Evolutionary conservation across 148 eudicot genomes (phyloP), one percentile per base, ranked within the genome.

Genomic region (Persicaria maculosa): DNA sequence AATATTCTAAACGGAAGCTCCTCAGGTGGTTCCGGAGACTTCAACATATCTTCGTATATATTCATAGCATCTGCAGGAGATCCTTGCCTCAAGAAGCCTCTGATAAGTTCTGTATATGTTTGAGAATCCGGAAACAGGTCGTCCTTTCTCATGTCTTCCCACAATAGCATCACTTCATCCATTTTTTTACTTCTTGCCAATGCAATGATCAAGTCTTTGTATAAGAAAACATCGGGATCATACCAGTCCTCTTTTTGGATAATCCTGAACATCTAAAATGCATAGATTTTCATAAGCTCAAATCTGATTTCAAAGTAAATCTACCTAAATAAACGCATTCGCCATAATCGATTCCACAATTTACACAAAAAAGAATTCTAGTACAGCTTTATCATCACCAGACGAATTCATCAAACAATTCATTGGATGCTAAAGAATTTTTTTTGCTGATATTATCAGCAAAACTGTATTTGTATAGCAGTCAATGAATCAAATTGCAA

Each of bases 41-140:
- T 86, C 81, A 91, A 82, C 98, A 94, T 90, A 85, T 94, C 97
- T 79, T 94, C 98, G n/a, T 85, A 94, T 64, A 91, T 79, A 81
- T 94, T 94, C 97, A 94, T 94, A 22, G 98, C 98, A 85, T 91
- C 96, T 71, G 84, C 93, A 77, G 98, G 98, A 55, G 97, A 91
- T 64, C 97, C 98, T 75, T 83, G 80, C 65, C 84, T 87, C 82
- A 94, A 79, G 77, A 91, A 94, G 9, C 98, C 98, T 62, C 97
- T 84, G 68, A 94, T 91, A 31, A 94, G 87, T 83, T 89, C 98
- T 0, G 89, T 88, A 67, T 91, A 94, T 9, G 97, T 88, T 83
- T 91, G 97, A 71, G 85, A 88, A 85, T 94, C 97, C 40, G 93
- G 98, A 77, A 85, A 94, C 54, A 91, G 53, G 53, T 84, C 74